Base-by-base conservation (phyloP, 768 basidiomycete species). In the Boletus bicolor region DNA sequence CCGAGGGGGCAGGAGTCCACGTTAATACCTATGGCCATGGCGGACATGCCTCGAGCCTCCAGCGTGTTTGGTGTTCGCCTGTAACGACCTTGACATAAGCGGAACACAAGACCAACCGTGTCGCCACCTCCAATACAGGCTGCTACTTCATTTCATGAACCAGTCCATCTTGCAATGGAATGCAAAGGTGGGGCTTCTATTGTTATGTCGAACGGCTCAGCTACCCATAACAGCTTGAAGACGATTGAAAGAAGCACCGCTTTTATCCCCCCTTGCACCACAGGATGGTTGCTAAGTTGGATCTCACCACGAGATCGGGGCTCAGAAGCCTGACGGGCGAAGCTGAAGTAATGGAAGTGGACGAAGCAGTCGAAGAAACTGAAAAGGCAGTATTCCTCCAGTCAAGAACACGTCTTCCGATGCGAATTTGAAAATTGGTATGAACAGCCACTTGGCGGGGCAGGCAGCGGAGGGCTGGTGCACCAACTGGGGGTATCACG, bases 301-400 rank as follows among this genome's bases (percentile, higher is more conserved):
- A 43, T 15, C 17, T 15, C 6, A 11, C 1, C 7, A 28, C 4
- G 8, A 30, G 11, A 19, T 15, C 32, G 1, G 2, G 45, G 44
- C 8, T 0, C 5, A 38, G 44, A 42, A 41, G 47, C 24, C 8
- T 37, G 28, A 51, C 6, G 7, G 30, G 14, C 2, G 12, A 34
- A 12, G 32, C n/a, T 9, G 0, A 19, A 26, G 28, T 1, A 63
- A 49, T 63, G 43, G 61, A 63, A 51, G 52, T 24, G 30, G 14
- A 32, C 12, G 12, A 21, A 6, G n/a, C 3, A 28, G 55, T 12
- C 11, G 21, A 35, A 34, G 26, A 11, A 26, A 34, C 38, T 37
- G 28, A 11, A 36, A 42, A 51, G 10, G 19, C 24, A 35, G 39
- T 30, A 28, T 28, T 5, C 28, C 19, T 24, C 17, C 15, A n/a